Base-by-base conservation (phyloP, 2,329 filamentous ascomycete genomes). In the Geosmithia flava region DNA sequence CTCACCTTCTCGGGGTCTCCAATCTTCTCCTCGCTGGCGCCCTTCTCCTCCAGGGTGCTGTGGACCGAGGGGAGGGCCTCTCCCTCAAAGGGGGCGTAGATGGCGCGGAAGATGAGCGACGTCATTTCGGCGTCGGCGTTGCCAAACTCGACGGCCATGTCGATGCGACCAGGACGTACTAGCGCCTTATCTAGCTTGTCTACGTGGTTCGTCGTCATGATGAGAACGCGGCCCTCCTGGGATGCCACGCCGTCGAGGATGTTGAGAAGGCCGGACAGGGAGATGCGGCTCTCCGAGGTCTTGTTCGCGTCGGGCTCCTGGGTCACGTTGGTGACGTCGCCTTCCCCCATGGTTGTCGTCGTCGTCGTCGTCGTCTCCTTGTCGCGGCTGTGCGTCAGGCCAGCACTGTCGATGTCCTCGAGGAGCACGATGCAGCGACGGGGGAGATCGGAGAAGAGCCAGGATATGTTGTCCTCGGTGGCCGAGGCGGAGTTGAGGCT, bases 251-350 rank as follows among this genome's bases (percentile, higher is more conserved):
- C 85, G 55, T 94, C 86, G 41, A 93, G 81, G 44, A 86, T 83
- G 62, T 93, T 93, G 45, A 93, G 76, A 2, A 93, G 70, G 0
- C 85, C 85, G 0, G 85, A 88, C 2, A 93, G 72, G 0, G 84
- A 87, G 43, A 93, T 64, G 3, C 72, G 64, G 2, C 58, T 17
- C 33, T 37, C 33, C 33, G 33, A 37, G 6, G 33, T 13, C 33
- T 37, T 37, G 33, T 11, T 37, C 3, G 11, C 33, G 11, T 37
- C 33, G 6, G 11, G 11, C 6, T 37, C 33, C 11, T 11, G 11
- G 33, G 10, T 37, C 11, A 11, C 6, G 15, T 37, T 16, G 15
- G 3, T 3, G 15, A 11, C 11, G 33, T 37, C 33, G 15, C 13
- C 23, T n/a, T n/a, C n/a, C 29, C 29, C 29, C 29, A 30, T 30